Evolutionary conservation across 306 rosid species (phyloP).

Genomic region (Abrus precatorius): DNA sequence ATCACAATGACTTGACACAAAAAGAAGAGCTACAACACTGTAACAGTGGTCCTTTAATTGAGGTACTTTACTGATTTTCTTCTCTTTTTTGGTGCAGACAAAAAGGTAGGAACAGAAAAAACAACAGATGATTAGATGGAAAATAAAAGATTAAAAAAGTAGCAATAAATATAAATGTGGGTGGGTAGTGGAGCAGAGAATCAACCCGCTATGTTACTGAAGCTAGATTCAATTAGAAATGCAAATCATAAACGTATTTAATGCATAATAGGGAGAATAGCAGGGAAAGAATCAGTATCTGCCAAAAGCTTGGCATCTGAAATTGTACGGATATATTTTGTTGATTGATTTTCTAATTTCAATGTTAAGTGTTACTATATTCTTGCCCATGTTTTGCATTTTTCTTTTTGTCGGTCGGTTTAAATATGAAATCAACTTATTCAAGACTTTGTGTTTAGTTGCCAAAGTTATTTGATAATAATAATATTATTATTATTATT

Average conservation of each 20-base stretch:
- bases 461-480: too few species aligned
- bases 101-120: conserved; percentile 51
- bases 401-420: too few species aligned
- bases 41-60: conserved; percentile 15
- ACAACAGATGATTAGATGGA: conserved; percentile 41
- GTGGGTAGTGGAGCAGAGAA: background rate
- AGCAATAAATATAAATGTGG: conserved; percentile 27
- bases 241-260: conserved; percentile 36
- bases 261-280: conserved; percentile 18
- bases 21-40: conserved; percentile 17
- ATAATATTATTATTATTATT: too few species aligned
- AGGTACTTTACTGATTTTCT: conserved; percentile 13
- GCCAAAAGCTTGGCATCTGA: conserved; percentile 22
- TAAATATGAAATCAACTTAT: too few species aligned
- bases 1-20: conserved; percentile 42
- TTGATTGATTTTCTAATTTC: too few species aligned
- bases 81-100: conserved; percentile 55
- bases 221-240: background rate
- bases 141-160: background rate
- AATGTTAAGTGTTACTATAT: background rate
- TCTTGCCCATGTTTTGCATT: too few species aligned
- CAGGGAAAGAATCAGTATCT: conserved; percentile 30
- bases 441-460: too few species aligned
- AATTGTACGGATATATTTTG: background rate
- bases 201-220: background rate